Percentiles rank a stretch among this genome's conserved stretches.
These are phyloP conservation scores for Ceratobasidium sp. DNA, from an alignment of 1,284 basidiomycete genomes.

Conservation along the genomic window DNA sequence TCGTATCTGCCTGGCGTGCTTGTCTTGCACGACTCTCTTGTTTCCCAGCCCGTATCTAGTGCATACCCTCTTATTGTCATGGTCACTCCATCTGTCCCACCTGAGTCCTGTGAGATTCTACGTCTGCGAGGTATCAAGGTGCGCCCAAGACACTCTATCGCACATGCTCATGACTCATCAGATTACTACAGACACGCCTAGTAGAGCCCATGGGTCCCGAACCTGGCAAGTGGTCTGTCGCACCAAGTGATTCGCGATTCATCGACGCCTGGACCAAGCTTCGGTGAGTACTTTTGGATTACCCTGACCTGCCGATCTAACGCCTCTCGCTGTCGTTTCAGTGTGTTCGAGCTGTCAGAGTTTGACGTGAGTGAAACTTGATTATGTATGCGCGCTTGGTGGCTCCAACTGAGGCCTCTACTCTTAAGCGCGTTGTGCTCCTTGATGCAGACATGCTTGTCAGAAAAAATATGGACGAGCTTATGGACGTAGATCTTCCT, in stretches of 20 bases:
- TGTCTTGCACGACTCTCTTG: constrained; percentile 78
- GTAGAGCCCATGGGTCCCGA: constrained; percentile 74
- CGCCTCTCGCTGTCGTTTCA: constrained; percentile 53
- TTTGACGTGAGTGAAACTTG: constrained; percentile 71
- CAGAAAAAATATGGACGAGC: constrained; percentile 89
- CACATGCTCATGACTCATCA: background rate
- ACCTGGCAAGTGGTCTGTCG: constrained; percentile 64
- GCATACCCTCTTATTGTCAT: constrained; percentile 87
- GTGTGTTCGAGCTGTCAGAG: constrained; percentile 80
- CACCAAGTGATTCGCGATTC: constrained; percentile 75
- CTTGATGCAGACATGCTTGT: constrained; percentile 95
- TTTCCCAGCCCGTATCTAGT: constrained; percentile 66
- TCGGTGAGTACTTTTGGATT: constrained; percentile 64
- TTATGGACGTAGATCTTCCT: constrained; percentile 79
- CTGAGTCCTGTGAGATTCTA: constrained; percentile 69
- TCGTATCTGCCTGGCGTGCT: constrained; percentile 82
- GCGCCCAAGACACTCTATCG: background rate
- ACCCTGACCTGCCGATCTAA: too few relatives aligned
- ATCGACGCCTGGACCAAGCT: constrained; percentile 93
- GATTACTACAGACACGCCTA: constrained; percentile 60
- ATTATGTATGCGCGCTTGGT: background rate
- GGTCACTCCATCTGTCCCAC: constrained; percentile 74
- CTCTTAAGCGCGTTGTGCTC: constrained; percentile 78
- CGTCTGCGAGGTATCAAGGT: constrained; percentile 64
- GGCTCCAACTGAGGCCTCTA: constrained; percentile 31